Conservation (phyloP, 805 yeast genomes). For the Candida nitratophila region DNA sequence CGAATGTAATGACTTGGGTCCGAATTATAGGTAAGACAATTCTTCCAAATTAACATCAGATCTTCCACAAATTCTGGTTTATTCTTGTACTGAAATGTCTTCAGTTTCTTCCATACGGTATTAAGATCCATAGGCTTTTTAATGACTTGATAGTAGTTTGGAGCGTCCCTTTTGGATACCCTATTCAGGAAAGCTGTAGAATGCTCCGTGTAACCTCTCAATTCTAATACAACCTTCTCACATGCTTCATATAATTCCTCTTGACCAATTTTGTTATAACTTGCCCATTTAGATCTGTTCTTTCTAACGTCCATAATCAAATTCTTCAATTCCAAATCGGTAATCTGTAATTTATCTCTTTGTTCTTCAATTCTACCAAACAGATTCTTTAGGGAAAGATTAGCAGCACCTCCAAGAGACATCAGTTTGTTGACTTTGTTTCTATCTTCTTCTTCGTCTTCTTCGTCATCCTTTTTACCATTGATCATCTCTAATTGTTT, state of each 20-base stretch:
- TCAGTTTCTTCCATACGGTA: conserved; percentile 87
- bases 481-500: conserved; percentile 46
- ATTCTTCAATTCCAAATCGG: conserved; percentile 78
- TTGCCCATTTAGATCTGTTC: conserved; percentile 96
- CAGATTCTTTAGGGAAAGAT: conserved; percentile 71
- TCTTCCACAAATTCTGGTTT: conserved; percentile 93
- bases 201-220: conserved; percentile 90
- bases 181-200: conserved; percentile 92
- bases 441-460: conserved; percentile 11
- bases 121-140: conserved; percentile 95
- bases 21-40: conserved; percentile 86
- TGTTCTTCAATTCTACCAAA: conserved; percentile 70
- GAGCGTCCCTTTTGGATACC: conserved; percentile 97
- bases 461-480: conserved; percentile 7
- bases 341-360: conserved; percentile 65
- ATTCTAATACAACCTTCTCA: conserved; percentile 86
- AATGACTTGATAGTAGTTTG: conserved; percentile 85
- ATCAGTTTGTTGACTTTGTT: conserved; percentile 22
- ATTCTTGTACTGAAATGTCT: conserved; percentile 71
- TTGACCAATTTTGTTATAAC: conserved; percentile 91
- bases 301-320: conserved; percentile 89
- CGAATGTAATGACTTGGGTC: conserved; percentile 91
- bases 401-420: conserved; percentile 57
- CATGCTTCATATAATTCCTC: conserved; percentile 97
- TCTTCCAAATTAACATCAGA: conserved; percentile 89